phyloP scores from a whole-genome alignment of 495 filamentous ascomycete genomes.

The Xylaria sp. region DNA sequence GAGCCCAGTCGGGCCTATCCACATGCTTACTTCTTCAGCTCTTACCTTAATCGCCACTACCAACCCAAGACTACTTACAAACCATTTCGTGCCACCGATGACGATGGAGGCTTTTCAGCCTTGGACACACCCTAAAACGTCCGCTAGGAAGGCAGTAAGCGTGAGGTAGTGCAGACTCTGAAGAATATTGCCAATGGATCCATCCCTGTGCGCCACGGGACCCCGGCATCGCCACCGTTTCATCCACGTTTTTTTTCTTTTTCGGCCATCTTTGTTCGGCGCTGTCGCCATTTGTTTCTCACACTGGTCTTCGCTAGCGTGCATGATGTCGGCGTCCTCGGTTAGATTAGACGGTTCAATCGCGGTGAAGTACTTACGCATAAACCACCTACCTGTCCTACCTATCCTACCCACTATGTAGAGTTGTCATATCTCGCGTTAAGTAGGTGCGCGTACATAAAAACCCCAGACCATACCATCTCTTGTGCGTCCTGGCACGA shows the following conservation, averaged over 20 bases:
- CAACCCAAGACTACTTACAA: background rate
- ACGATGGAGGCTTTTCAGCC: slow-evolving; percentile 1
- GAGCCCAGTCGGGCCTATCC: background rate
- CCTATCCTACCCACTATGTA: too few relatives aligned
- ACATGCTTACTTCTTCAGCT: slow-evolving; percentile 4
- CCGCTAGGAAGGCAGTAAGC: background rate
- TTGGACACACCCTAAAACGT: background rate
- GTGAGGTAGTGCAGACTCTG: too few relatives aligned
- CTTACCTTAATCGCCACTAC: background rate
- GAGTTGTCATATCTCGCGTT: too few relatives aligned
- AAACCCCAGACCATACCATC: too few relatives aligned
- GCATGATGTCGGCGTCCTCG: too few relatives aligned
- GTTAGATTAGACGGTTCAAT: too few relatives aligned
- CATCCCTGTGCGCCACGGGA: background rate
- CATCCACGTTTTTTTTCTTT: background rate
- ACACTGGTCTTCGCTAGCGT: too few relatives aligned
- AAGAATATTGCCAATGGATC: background rate
- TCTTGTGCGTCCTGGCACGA: background rate
- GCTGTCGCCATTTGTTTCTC: too few relatives aligned
- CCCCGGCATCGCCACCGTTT: background rate
- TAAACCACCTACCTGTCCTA: too few relatives aligned
- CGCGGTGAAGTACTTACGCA: too few relatives aligned
- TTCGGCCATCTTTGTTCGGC: background rate
- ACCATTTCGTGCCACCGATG: background rate
- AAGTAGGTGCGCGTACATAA: too few relatives aligned